phyloP scores from a whole-genome alignment of 2,329 filamentous ascomycete genomes.

The Monilinia polystroma region DNA sequence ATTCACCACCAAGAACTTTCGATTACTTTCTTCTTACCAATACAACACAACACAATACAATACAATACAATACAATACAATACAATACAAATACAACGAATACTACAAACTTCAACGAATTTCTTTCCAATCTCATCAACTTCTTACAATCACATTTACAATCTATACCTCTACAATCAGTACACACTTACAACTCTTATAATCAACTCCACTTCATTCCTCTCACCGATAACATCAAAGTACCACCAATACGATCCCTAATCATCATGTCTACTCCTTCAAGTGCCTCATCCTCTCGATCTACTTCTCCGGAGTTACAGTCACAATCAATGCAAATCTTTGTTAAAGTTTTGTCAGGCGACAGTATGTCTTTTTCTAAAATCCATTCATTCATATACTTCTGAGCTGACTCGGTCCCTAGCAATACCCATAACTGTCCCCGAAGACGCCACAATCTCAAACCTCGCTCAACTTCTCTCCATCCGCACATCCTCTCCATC shows the following conservation, averaged over 20 bases:
- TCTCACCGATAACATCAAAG: not conserved
- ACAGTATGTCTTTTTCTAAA: conserved; percentile 48
- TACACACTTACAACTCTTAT: not conserved
- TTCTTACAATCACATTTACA: not conserved
- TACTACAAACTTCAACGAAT: not conserved
- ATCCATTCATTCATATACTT: conserved; percentile 8
- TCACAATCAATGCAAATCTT: conserved; percentile 58
- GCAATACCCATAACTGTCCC: conserved; percentile 58
- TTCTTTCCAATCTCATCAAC: not conserved
- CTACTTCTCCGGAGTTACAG: conserved; percentile 42
- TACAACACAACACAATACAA: conserved; percentile 26
- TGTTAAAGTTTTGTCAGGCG: conserved; percentile 57
- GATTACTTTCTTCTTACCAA: conserved; percentile 18
- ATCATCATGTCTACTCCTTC: conserved; percentile 34
- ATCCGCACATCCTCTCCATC: conserved; percentile 55
- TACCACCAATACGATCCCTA: not conserved
- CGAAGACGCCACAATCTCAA: conserved; percentile 52
- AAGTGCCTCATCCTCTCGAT: conserved; percentile 32
- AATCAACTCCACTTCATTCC: not conserved
- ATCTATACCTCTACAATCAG: not conserved
- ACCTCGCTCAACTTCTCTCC: conserved; percentile 56
- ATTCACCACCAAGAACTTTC: conserved; percentile 8
- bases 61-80: conserved; percentile 22
- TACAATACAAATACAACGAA: conserved; percentile 27
- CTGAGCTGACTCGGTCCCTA: conserved; percentile 40